A percentile compares a stretch with the other conserved stretches of the same genome.
Evolutionary conservation across 139 green algal genomes (phyloP).

Genomic region (Diplosphaera chodatii): DNA sequence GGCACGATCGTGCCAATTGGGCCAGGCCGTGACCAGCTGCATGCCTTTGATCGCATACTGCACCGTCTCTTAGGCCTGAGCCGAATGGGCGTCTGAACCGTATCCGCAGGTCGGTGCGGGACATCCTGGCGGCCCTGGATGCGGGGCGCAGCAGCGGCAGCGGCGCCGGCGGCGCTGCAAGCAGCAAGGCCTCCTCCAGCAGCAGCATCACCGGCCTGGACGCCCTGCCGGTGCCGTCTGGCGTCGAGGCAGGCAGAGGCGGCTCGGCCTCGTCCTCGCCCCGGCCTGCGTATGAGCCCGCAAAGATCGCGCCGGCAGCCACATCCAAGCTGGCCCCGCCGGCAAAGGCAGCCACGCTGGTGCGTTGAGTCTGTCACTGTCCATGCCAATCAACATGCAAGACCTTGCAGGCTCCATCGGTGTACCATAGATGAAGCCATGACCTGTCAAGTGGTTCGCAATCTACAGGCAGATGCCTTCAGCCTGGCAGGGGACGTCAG

Average conservation of each 20-base stretch:
- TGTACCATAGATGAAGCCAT: too few species aligned
- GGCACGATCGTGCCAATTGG: too few species aligned
- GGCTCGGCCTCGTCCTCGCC: neutral
- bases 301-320: neutral
- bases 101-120: constrained; percentile 7
- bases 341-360: neutral
- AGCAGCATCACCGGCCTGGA: neutral
- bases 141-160: neutral
- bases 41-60: too few species aligned
- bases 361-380: neutral
- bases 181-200: constrained; percentile 1
- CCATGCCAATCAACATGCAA: too few species aligned
- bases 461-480: neutral
- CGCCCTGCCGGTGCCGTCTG: too few species aligned
- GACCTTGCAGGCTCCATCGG: too few species aligned
- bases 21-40: too few species aligned
- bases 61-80: too few species aligned
- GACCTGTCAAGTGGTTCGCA: too few species aligned
- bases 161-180: too few species aligned
- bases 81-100: neutral
- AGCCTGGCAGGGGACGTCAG: neutral
- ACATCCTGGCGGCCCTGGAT: constrained; percentile 14
- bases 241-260: too few species aligned
- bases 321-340: neutral
- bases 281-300: neutral